Evolutionary conservation across 208 protist genomes (phyloP).

Genomic region (Kentomonas sorsogonicus): DNA sequence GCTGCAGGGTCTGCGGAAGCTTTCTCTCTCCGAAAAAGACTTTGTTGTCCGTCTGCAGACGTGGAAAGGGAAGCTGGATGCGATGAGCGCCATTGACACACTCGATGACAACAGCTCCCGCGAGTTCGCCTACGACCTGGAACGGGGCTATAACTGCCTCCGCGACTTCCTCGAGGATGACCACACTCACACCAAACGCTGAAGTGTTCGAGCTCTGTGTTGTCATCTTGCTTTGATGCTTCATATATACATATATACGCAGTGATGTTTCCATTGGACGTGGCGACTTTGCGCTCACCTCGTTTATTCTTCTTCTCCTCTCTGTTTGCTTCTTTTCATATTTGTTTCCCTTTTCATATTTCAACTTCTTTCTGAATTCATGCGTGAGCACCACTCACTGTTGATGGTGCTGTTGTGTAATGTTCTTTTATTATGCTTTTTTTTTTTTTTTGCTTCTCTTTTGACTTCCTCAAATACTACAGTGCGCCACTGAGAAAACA

Average conservation of each 20-base stretch:
- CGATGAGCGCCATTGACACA: conserved; percentile 89
- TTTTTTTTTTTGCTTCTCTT: background rate
- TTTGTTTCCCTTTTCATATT: background rate
- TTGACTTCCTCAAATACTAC: background rate
- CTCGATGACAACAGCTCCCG: conserved; percentile 71
- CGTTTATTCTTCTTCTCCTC: conserved; percentile 10
- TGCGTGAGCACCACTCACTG: too few relatives aligned
- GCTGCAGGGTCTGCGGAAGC: conserved; percentile 45
- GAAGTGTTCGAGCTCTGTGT: background rate
- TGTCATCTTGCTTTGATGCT: background rate
- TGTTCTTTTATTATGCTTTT: too few relatives aligned
- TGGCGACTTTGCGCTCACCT: conserved; percentile 6
- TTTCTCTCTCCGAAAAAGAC: conserved; percentile 39
- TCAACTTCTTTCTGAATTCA: too few relatives aligned
- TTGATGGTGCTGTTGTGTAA: too few relatives aligned
- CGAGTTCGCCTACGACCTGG: conserved; percentile 90
- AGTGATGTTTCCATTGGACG: background rate
- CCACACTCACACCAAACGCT: conserved; percentile 12
- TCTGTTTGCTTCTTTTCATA: conserved; percentile 9
- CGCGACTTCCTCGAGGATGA: conserved; percentile 65
- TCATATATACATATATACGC: background rate
- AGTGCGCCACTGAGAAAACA: too few relatives aligned
- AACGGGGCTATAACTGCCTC: conserved; percentile 79
- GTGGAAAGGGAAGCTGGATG: conserved; percentile 78
- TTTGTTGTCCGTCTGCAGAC: conserved; percentile 48